Evolutionary conservation across 1,139 yeast genomes (phyloP).

Genomic region (Pneumocystis sp.): DNA sequence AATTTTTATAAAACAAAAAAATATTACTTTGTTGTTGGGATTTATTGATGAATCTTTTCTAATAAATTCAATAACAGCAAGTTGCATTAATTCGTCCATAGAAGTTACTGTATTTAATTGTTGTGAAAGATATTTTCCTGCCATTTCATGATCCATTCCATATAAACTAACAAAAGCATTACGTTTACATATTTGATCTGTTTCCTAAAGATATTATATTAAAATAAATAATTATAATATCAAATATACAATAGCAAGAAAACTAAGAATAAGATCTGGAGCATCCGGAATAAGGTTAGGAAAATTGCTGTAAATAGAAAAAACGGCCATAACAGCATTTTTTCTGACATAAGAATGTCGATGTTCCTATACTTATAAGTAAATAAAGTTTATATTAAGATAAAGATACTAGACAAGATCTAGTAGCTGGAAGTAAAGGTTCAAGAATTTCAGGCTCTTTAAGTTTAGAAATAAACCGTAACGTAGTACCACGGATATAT

Average conservation of each 20-base stretch:
- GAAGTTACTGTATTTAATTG: slow-evolving; percentile 46
- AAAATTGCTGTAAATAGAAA: slow-evolving; percentile 57
- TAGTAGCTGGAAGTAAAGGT: slow-evolving; percentile 84
- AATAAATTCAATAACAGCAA: slow-evolving; percentile 82
- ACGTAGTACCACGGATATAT: slow-evolving; percentile 85
- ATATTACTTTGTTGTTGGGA: slow-evolving; percentile 5
- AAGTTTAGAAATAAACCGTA: slow-evolving; percentile 78
- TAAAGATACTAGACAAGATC: slow-evolving; percentile 45
- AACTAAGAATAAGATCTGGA: slow-evolving; percentile 39
- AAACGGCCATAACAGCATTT: slow-evolving; percentile 86
- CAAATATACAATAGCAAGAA: background rate
- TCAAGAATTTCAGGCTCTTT: slow-evolving; percentile 89
- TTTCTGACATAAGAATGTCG: slow-evolving; percentile 97
- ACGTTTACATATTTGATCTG: slow-evolving; percentile 87
- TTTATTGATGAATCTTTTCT: slow-evolving; percentile 54
- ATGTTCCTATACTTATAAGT: slow-evolving; percentile 36
- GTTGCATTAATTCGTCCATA: slow-evolving; percentile 75
- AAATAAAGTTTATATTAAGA: background rate
- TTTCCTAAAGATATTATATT: slow-evolving; percentile 53
- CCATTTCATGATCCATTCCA: slow-evolving; percentile 68
- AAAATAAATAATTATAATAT: slow-evolving; percentile 22
- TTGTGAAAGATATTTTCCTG: slow-evolving; percentile 66
- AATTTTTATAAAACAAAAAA: slow-evolving; percentile 47
- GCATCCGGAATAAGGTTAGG: slow-evolving; percentile 89
- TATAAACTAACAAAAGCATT: slow-evolving; percentile 87